Evolutionary conservation across 257 asterid species (phyloP).

Genomic region (Knoxia roxburghii): DNA sequence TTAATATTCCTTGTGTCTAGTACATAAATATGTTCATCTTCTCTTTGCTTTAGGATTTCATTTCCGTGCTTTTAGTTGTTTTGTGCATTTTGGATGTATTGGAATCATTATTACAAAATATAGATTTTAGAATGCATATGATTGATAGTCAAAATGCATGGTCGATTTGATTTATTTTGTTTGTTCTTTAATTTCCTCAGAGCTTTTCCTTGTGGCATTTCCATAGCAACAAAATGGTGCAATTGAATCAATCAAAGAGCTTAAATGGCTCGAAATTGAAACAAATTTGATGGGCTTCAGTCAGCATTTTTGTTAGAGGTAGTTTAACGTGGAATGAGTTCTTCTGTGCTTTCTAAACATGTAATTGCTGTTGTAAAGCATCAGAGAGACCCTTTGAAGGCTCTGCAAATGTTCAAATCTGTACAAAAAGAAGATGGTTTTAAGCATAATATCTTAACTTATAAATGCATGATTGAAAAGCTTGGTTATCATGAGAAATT

Average conservation of each 20-base stretch:
- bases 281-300: neutral
- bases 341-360: constrained; percentile 71
- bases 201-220: neutral
- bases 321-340: constrained; percentile 41
- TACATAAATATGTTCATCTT: neutral
- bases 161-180: neutral
- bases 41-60: neutral
- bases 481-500: constrained; percentile 67
- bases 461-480: constrained; percentile 70
- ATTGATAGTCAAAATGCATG: neutral
- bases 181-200: neutral
- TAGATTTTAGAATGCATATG: neutral
- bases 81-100: neutral
- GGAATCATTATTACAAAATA: neutral
- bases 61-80: neutral
- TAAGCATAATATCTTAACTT: constrained; percentile 61
- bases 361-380: constrained; percentile 66
- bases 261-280: neutral
- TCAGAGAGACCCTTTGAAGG: constrained; percentile 77
- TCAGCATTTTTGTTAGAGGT: neutral
- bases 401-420: constrained; percentile 77
- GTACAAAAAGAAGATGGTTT: constrained; percentile 67
- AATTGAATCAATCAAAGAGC: neutral
- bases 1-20: neutral
- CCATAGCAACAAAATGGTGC: neutral